Percentiles rank a stretch among this genome's conserved stretches.
phyloP scores from a whole-genome alignment of 805 yeast genomes.

The Kregervanrija pseudodelftensis region DNA sequence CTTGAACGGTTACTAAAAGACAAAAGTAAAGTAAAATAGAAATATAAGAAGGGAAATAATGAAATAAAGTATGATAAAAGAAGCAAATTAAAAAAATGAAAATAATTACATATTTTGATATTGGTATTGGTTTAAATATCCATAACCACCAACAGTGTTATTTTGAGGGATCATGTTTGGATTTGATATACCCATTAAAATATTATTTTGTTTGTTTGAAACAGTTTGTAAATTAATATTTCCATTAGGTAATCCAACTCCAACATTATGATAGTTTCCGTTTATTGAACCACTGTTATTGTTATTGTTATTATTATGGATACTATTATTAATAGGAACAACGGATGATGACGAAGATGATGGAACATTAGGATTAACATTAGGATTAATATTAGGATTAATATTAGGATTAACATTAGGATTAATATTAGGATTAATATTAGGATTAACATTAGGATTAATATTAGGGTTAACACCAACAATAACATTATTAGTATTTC shows the following conservation, averaged over 20 bases:
- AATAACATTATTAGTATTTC: slow-evolving; percentile 13
- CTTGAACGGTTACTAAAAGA: no score
- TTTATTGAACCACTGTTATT: neutral
- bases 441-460: slow-evolving; percentile 6
- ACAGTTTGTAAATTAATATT: no score
- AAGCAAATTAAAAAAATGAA: neutral
- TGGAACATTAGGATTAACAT: no score
- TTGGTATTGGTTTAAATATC: slow-evolving; percentile 3
- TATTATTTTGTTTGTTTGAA: no score
- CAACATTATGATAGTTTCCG: no score
- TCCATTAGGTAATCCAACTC: no score
- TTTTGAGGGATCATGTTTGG: no score
- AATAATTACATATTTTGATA: neutral
- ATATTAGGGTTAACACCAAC: neutral
- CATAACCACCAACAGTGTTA: slow-evolving; percentile 2
- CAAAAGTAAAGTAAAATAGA: no score
- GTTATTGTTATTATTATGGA: neutral
- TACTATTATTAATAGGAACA: no score
- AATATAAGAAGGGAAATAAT: neutral
- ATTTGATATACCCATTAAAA: no score
- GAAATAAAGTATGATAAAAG: neutral
- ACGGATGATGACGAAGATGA: neutral
- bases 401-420: neutral
- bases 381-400: slow-evolving; percentile 6
- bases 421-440: slow-evolving; percentile 7